A percentile compares a stretch with the other conserved stretches of the same genome.
Evolutionary conservation across 2,329 filamentous ascomycete species (phyloP).

Genomic region (Hortaea sp.): DNA sequence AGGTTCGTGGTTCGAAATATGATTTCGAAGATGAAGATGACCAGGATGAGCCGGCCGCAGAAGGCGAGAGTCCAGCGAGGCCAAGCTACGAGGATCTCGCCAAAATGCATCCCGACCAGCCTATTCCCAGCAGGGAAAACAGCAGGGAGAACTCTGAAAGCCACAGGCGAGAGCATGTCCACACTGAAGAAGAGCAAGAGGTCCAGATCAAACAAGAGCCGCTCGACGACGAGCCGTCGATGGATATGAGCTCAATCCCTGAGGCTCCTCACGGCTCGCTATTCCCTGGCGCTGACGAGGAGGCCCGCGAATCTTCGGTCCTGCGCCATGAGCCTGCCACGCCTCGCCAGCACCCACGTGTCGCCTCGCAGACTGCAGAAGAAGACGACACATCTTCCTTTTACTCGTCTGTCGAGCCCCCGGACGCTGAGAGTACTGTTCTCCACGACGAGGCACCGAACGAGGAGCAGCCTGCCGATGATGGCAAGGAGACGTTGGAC

Average conservation of each 20-base stretch:
- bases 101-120: slow-evolving; percentile 71
- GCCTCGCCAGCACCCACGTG: slow-evolving; percentile 13
- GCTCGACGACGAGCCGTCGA: slow-evolving; percentile 44
- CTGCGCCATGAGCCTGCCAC: slow-evolving; percentile 40
- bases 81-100: slow-evolving; percentile 38
- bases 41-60: slow-evolving; percentile 32
- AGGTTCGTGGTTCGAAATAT: slow-evolving; percentile 58
- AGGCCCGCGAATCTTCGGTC: slow-evolving; percentile 39
- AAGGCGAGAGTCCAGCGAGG: slow-evolving; percentile 32
- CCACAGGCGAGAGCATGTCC: slow-evolving; percentile 33
- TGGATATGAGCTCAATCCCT: slow-evolving; percentile 57
- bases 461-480: slow-evolving; percentile 5
- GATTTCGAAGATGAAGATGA: slow-evolving; percentile 35
- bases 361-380: slow-evolving; percentile 21
- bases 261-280: slow-evolving; percentile 27
- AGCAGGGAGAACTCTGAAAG: slow-evolving; percentile 19
- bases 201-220: slow-evolving; percentile 60
- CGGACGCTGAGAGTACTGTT: slow-evolving; percentile 24
- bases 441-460: slow-evolving; percentile 8
- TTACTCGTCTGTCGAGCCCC: slow-evolving; percentile 36
- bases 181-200: slow-evolving; percentile 49
- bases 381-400: slow-evolving; percentile 47
- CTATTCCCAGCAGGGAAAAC: slow-evolving; percentile 78
- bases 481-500: slow-evolving; percentile 23
- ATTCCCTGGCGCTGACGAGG: slow-evolving; percentile 35